A percentile compares a stretch with the other conserved stretches of the same genome.
Evolutionary conservation across 352 stramenopile genomes (phyloP).

Genomic region (Halophytophthora batemanensis): DNA sequence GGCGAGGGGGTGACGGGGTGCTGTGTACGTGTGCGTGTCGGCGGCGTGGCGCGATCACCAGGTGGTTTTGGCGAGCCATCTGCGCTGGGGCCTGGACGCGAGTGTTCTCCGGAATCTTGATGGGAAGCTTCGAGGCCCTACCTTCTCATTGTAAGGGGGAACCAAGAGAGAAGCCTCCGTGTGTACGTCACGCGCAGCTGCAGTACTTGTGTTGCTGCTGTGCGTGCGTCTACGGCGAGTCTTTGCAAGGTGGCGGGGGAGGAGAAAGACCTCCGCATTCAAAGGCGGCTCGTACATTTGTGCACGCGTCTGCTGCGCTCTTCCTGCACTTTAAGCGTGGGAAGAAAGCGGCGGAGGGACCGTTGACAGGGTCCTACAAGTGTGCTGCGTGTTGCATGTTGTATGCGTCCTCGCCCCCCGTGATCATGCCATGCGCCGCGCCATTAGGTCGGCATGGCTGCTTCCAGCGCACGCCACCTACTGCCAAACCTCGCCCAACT

Average conservation of each 20-base stretch:
- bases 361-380: constrained; percentile 15
- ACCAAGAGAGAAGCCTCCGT: constrained; percentile 37
- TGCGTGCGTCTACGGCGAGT: constrained; percentile 13
- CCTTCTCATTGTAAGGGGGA: constrained; percentile 80
- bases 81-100: constrained; percentile 24
- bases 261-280: constrained; percentile 52
- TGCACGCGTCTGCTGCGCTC: constrained; percentile 16
- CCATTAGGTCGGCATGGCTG: constrained; percentile 15
- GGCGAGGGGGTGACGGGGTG: constrained; percentile 4
- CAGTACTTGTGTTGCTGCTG: constrained; percentile 2
- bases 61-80: constrained; percentile 72
- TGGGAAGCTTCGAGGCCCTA: constrained; percentile 71
- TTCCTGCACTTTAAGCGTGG: constrained; percentile 2
- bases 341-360: background rate
- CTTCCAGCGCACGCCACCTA: constrained; percentile 3
- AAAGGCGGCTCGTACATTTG: constrained; percentile 70
- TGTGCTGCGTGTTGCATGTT: constrained; percentile 19
- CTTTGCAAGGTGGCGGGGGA: constrained; percentile 53
- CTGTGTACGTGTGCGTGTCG: constrained; percentile 1
- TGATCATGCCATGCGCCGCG: constrained; percentile 16
- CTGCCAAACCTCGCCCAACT: constrained; percentile 14
- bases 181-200: constrained; percentile 2
- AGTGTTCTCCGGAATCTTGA: constrained; percentile 80
- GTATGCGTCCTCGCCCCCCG: constrained; percentile 23
- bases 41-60: constrained; percentile 27